A percentile compares a stretch with the other conserved stretches of the same genome.
Evolutionary conservation across 345 rosid genomes (phyloP).

Genomic region (Eucalyptus cloeziana): DNA sequence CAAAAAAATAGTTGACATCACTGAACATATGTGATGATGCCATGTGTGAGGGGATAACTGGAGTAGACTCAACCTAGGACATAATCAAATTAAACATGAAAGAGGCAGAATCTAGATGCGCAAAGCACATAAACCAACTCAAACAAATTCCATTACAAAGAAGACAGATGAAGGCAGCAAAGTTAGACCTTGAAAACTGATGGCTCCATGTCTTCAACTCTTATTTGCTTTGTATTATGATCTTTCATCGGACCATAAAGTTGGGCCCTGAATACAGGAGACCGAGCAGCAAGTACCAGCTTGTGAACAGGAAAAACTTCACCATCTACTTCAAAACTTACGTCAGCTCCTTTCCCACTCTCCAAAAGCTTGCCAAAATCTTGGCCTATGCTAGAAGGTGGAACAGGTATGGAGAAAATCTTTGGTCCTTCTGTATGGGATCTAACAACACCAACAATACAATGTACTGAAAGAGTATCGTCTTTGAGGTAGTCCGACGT

Average conservation of each 20-base stretch:
- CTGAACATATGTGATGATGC: neutral
- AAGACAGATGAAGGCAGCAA: neutral
- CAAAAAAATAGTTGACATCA: neutral
- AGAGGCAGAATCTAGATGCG: neutral
- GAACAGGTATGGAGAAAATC: slow-evolving; percentile 25
- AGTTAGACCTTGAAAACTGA: slow-evolving; percentile 31
- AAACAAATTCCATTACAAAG: neutral
- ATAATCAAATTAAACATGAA: neutral
- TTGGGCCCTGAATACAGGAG: slow-evolving; percentile 51
- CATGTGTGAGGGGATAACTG: neutral
- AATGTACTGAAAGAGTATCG: slow-evolving; percentile 36
- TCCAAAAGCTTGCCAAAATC: slow-evolving; percentile 32
- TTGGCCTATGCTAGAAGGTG: slow-evolving; percentile 28
- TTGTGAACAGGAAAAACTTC: slow-evolving; percentile 41
- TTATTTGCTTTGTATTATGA: slow-evolving; percentile 29
- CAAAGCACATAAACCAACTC: neutral
- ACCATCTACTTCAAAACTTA: slow-evolving; percentile 39
- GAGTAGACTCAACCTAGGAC: neutral
- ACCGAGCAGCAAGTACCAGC: slow-evolving; percentile 44
- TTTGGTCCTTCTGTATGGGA: slow-evolving; percentile 47
- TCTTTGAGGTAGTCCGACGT: slow-evolving; percentile 39
- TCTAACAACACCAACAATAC: slow-evolving; percentile 52
- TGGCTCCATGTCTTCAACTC: slow-evolving; percentile 41
- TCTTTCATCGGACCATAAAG: slow-evolving; percentile 58
- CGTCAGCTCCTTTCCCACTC: slow-evolving; percentile 36